phyloP scores from a whole-genome alignment of 805 yeast species.

The Hanseniaspora singularis region DNA sequence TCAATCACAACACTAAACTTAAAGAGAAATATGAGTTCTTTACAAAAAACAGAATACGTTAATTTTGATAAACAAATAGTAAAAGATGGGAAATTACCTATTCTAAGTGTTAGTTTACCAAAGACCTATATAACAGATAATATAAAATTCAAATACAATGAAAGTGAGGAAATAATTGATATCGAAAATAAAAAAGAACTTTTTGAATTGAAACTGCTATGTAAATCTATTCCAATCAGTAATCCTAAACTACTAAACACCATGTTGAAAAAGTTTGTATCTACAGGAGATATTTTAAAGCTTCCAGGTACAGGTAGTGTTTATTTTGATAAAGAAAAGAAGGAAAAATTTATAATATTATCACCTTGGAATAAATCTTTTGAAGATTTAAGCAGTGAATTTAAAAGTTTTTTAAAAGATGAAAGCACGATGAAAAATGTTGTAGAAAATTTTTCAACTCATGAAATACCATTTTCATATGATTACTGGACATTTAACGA shows the following conservation, averaged over 20 bases:
- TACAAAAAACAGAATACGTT: no score
- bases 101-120: not conserved
- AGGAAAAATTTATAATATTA: conserved; percentile 7
- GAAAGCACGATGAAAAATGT: conserved; percentile 33
- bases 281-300: conserved; percentile 10
- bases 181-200: conserved; percentile 4
- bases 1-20: not conserved
- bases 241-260: conserved; percentile 6
- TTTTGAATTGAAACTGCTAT: not conserved
- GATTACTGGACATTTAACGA: conserved; percentile 85
- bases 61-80: not conserved
- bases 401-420: conserved; percentile 40
- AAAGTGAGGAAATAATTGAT: conserved; percentile 3
- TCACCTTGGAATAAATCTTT: not conserved
- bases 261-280: not conserved
- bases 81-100: not conserved
- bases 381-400: conserved; percentile 1
- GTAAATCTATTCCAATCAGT: not conserved
- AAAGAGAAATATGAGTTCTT: not conserved
- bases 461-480: conserved; percentile 50
- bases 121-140: not conserved
- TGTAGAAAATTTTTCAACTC: conserved; percentile 32
- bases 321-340: conserved; percentile 15
- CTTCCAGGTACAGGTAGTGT: conserved; percentile 17
- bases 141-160: conserved; percentile 6